Conservation (phyloP, 495 filamentous ascomycete species). For the Annulohypoxylon stygium region DNA sequence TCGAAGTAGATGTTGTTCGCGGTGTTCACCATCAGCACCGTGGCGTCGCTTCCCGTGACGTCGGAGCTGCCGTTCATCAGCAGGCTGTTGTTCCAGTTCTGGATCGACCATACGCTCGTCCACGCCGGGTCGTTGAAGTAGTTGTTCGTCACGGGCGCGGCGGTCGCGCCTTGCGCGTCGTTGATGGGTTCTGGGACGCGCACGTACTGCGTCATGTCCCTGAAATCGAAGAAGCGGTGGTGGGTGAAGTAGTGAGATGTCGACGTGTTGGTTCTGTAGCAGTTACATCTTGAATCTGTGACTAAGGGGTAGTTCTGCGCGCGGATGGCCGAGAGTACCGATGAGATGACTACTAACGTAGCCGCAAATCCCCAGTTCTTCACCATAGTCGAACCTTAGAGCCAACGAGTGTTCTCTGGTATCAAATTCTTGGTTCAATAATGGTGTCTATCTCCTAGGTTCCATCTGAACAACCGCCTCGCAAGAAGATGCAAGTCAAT, state of each 20-base stretch:
- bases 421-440: neutral
- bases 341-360: conserved; percentile 33
- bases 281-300: conserved; percentile 61
- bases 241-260: conserved; percentile 69
- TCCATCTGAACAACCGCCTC: neutral
- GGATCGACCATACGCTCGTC: conserved; percentile 69
- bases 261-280: conserved; percentile 62
- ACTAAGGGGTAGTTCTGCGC: conserved; percentile 55
- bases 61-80: conserved; percentile 41
- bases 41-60: conserved; percentile 59
- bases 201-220: conserved; percentile 59
- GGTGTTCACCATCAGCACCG: conserved; percentile 71
- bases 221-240: conserved; percentile 77
- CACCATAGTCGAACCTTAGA: conserved; percentile 21
- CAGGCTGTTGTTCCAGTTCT: conserved; percentile 67
- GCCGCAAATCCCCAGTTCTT: conserved; percentile 25
- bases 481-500: conserved; percentile 3
- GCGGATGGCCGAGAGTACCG: conserved; percentile 16
- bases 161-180: conserved; percentile 44
- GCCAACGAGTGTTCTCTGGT: neutral
- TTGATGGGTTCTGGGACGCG: conserved; percentile 55
- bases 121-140: conserved; percentile 58
- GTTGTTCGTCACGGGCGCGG: conserved; percentile 52
- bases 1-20: conserved; percentile 75
- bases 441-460: neutral